Evolutionary conservation across 352 stramenopile genomes (phyloP).

Genomic region (Hyaloperonospora arabidopsidis): DNA sequence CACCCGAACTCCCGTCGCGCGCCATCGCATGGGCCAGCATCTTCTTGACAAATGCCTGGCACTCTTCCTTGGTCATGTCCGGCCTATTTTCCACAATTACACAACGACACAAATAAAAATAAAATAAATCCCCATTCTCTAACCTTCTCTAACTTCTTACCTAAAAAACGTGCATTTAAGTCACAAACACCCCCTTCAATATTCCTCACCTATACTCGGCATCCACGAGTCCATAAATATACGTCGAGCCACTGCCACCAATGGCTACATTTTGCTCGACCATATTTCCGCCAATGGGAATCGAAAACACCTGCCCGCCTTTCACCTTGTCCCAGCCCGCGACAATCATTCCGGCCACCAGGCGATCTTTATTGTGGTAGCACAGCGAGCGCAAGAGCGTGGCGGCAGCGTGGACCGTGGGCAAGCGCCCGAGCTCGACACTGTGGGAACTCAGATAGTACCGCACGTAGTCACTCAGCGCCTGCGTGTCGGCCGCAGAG

Average conservation of each 20-base stretch:
- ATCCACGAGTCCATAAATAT: slow-evolving; percentile 97
- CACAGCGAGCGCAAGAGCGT: slow-evolving; percentile 95
- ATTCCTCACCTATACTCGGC: slow-evolving; percentile 77
- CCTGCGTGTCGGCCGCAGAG: slow-evolving; percentile 96
- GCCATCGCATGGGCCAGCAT: slow-evolving; percentile 96
- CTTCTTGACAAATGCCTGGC: slow-evolving; percentile 91
- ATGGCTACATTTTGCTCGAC: slow-evolving; percentile 96
- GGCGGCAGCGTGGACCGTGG: slow-evolving; percentile 95
- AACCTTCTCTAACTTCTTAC: too few species aligned
- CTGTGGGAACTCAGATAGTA: slow-evolving; percentile 77
- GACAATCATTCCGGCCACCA: slow-evolving; percentile 95
- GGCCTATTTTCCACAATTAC: slow-evolving; percentile 28
- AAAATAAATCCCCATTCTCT: too few species aligned
- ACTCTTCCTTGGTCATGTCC: slow-evolving; percentile 96
- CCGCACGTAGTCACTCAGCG: slow-evolving; percentile 73
- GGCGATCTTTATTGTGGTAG: slow-evolving; percentile 98
- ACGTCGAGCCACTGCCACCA: slow-evolving; percentile 94
- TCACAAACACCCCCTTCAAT: too few species aligned
- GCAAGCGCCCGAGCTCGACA: slow-evolving; percentile 80
- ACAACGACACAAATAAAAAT: background rate
- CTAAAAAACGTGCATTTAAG: too few species aligned
- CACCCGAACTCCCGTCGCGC: slow-evolving; percentile 96
- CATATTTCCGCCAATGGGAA: slow-evolving; percentile 92
- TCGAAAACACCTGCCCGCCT: slow-evolving; percentile 93
- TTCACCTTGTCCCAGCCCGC: slow-evolving; percentile 95